Conservation (phyloP, 2,329 filamentous ascomycete genomes). For the Penicillium sp. region DNA sequence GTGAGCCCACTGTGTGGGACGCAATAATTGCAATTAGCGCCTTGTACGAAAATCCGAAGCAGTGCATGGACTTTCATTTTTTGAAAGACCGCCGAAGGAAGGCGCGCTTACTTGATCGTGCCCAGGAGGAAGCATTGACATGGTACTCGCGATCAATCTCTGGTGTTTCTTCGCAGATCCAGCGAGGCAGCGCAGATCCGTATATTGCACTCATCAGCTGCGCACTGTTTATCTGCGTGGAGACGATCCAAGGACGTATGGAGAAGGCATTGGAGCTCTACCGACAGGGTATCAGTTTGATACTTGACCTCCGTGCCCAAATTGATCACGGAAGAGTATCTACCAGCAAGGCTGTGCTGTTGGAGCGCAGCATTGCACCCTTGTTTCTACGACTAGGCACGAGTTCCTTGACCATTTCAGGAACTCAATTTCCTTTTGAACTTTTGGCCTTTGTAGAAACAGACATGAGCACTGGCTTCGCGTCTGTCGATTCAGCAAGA, state of each 20-base stretch:
- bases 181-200: constrained; percentile 20
- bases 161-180: constrained; percentile 24
- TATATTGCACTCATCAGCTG: constrained; percentile 33
- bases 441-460: constrained; percentile 11
- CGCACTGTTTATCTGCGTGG: constrained; percentile 36
- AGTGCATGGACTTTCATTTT: constrained; percentile 10
- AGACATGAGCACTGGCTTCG: background rate
- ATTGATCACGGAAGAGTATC: constrained; percentile 11
- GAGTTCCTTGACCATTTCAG: constrained; percentile 16
- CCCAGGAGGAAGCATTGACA: constrained; percentile 23
- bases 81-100: background rate
- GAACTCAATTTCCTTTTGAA: constrained; percentile 2
- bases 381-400: constrained; percentile 28
- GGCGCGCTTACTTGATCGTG: background rate
- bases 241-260: constrained; percentile 25
- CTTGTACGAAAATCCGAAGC: constrained; percentile 19
- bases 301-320: constrained; percentile 21
- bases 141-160: constrained; percentile 36
- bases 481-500: constrained; percentile 11
- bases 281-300: constrained; percentile 25
- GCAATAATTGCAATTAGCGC: constrained; percentile 24
- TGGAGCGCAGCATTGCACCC: constrained; percentile 30
- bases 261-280: constrained; percentile 28
- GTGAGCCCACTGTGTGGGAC: constrained; percentile 27
- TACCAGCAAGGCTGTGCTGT: constrained; percentile 13